Base-by-base conservation (phyloP, 179 eudicot species). In the Corrigiola litoralis region DNA sequence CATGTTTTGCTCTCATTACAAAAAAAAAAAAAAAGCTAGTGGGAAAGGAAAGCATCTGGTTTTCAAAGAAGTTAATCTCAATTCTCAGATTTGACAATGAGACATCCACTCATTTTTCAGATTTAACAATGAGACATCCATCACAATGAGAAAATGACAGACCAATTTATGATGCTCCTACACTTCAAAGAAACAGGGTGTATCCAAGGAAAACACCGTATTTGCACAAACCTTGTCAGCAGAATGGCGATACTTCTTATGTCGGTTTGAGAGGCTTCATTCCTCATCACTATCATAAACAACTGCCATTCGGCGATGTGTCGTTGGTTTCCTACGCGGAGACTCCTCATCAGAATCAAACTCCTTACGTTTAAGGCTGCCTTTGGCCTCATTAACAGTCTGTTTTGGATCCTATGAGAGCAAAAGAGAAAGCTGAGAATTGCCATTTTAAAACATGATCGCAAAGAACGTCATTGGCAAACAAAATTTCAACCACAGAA, bases 331-430 rank as follows among this genome's bases (percentile, higher is more conserved):
- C 70, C 81, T 80, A 29, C 79, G 94, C 46, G 95, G 89, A 72
- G 94, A 84, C n/a, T 94, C 99, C 75, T 87, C 96, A 61, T 94
- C 99, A 21, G 97, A 94, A 38, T 91, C 96, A 5, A 90, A 81
- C 68, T 68, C 97, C 72, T 88, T 90, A 33, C 95, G 87, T 75
- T 90, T 94, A 74, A 75, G 82, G 65, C 86, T 80, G 44, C 86
- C 67, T 72, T 84, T 74, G 1, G 86, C 77, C 38, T 72, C 88
- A 81, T 77, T 85, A 16, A 51, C 75, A 58, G 61, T 76, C 58
- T 72, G 92, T 78, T 72, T 78, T 41, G 90, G 90, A 72, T 79
- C 96, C 97, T 90, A 75, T 18, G 57, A 38, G 41, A n/a, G 28
- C 5, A 46, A 49, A 54, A 27, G 1, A 17, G 25, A 33, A 20